phyloP scores from a whole-genome alignment of 2,329 filamentous ascomycete species.

The Graphiopsis chlorocephala region DNA sequence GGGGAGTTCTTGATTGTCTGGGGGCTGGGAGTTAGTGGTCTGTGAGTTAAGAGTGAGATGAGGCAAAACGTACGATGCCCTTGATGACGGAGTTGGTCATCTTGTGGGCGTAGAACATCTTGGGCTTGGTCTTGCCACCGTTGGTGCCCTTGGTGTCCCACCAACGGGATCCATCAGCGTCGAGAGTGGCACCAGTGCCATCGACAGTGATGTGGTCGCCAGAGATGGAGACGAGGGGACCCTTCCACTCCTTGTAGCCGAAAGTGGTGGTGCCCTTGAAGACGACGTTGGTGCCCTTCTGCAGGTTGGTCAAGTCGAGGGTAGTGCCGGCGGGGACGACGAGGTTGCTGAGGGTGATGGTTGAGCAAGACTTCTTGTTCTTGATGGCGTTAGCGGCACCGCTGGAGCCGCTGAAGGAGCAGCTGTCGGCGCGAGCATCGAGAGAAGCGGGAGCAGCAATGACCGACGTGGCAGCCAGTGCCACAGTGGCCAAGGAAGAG shows the following conservation, averaged over 20 bases:
- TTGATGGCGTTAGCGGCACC: constrained; percentile 26
- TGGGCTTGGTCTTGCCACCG: constrained; percentile 62
- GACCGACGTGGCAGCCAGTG: constrained; percentile 14
- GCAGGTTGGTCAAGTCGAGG: constrained; percentile 37
- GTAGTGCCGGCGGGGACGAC: constrained; percentile 38
- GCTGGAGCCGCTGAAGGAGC: constrained; percentile 32
- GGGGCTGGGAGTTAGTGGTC: not conserved
- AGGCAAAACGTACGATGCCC: constrained; percentile 27
- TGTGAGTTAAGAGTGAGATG: too few relatives aligned
- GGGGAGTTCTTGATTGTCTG: constrained; percentile 51
- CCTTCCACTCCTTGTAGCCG: constrained; percentile 63
- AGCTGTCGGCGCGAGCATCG: constrained; percentile 24
- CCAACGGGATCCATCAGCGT: constrained; percentile 57
- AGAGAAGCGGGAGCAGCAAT: constrained; percentile 16
- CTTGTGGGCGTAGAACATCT: constrained; percentile 59
- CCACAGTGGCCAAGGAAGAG: constrained; percentile 15
- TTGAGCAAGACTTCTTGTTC: constrained; percentile 30
- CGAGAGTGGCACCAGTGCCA: constrained; percentile 54
- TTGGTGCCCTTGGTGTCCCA: constrained; percentile 62
- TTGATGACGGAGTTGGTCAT: constrained; percentile 52
- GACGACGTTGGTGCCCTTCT: constrained; percentile 47
- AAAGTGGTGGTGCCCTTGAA: constrained; percentile 67
- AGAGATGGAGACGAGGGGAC: constrained; percentile 61
- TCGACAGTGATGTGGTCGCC: constrained; percentile 56
- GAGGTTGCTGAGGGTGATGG: constrained; percentile 39